Evolutionary conservation across 2,329 filamentous ascomycete species (phyloP).

Genomic region (Aaosphaeria pasadenensis): DNA sequence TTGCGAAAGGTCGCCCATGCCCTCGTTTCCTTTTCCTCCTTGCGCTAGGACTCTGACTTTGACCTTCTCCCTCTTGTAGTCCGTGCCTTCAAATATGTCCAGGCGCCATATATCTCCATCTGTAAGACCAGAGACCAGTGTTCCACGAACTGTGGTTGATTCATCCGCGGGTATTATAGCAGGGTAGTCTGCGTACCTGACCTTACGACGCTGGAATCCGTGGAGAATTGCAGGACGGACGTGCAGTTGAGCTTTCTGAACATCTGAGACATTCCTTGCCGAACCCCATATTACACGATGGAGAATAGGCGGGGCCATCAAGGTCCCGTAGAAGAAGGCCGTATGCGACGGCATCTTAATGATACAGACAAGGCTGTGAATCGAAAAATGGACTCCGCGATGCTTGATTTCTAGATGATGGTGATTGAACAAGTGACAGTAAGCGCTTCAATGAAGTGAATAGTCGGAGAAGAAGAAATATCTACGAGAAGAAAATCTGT

Average conservation of each 20-base stretch:
- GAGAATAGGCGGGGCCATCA: slow-evolving; percentile 86
- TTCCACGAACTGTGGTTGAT: slow-evolving; percentile 63
- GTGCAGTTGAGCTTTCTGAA: slow-evolving; percentile 55
- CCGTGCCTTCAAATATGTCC: slow-evolving; percentile 76
- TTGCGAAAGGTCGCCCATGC: slow-evolving; percentile 18
- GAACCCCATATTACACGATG: slow-evolving; percentile 76
- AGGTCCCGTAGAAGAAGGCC: slow-evolving; percentile 66
- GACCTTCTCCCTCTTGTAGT: slow-evolving; percentile 61
- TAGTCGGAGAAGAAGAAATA: too few relatives aligned
- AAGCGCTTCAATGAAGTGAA: too few relatives aligned
- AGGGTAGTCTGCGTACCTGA: slow-evolving; percentile 73
- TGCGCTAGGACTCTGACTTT: slow-evolving; percentile 40
- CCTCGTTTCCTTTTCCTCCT: slow-evolving; percentile 9
- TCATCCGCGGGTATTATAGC: slow-evolving; percentile 57
- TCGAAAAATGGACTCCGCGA: too few relatives aligned
- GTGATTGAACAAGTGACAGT: too few relatives aligned
- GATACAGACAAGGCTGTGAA: too few relatives aligned
- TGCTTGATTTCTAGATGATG: too few relatives aligned
- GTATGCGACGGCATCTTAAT: slow-evolving; percentile 36
- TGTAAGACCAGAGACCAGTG: slow-evolving; percentile 73
- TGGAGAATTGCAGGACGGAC: slow-evolving; percentile 75
- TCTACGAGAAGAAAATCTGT: too few relatives aligned
- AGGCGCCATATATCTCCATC: slow-evolving; percentile 71
- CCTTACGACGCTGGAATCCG: slow-evolving; percentile 67
- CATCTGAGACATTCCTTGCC: slow-evolving; percentile 39